These are phyloP conservation scores for Ophidiomyces ophidiicola DNA, from an alignment of 2,329 filamentous ascomycete genomes.

Conservation along the genomic window DNA sequence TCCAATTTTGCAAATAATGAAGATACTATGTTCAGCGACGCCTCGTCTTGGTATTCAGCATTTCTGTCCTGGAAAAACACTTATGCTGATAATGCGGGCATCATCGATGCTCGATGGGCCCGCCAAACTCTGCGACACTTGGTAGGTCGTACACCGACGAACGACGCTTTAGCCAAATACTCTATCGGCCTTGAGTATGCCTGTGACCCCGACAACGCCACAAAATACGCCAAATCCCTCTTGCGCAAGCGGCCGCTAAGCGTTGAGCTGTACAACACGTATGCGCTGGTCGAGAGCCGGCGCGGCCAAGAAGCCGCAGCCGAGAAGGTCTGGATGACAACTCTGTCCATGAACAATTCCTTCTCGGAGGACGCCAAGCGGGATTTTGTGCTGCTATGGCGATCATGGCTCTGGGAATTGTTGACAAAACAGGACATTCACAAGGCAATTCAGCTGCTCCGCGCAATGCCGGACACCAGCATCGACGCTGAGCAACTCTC, in stretches of 20 bases:
- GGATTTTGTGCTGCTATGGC: conserved; percentile 41
- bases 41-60: conserved; percentile 38
- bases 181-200: conserved; percentile 54
- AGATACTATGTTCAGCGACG: conserved; percentile 44
- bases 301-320: conserved; percentile 48
- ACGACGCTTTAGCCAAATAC: conserved; percentile 53
- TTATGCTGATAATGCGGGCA: conserved; percentile 20
- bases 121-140: conserved; percentile 48
- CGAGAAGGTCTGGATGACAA: conserved; percentile 53
- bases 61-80: conserved; percentile 24
- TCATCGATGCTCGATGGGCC: conserved; percentile 38
- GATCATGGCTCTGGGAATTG: conserved; percentile 57
- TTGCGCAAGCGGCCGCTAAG: conserved; percentile 57
- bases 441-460: conserved; percentile 29
- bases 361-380: conserved; percentile 27
- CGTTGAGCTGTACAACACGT: conserved; percentile 62
- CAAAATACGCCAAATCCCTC: conserved; percentile 59
- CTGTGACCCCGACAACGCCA: conserved; percentile 44
- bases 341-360: conserved; percentile 46
- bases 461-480: conserved; percentile 28
- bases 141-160: conserved; percentile 30
- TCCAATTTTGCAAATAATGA: conserved; percentile 32
- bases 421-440: conserved; percentile 35
- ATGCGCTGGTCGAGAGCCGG: conserved; percentile 57
- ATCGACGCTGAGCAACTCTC: conserved; percentile 24